A percentile compares a stretch with the other conserved stretches of the same genome.
Evolutionary conservation across 345 rosid genomes (phyloP).

Genomic region (Citrus cavaleriei): DNA sequence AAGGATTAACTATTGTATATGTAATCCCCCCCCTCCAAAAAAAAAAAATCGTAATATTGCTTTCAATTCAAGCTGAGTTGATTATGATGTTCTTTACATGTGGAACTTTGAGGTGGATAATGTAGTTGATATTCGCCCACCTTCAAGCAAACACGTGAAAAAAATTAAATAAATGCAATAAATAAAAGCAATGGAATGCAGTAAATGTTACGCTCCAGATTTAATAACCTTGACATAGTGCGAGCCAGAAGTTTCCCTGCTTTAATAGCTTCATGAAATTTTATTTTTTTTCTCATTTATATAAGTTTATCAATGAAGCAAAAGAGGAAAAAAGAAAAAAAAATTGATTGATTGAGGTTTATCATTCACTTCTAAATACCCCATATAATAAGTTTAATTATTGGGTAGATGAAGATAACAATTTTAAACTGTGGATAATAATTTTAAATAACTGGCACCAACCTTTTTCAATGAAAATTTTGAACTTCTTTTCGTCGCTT

Average conservation of each 20-base stretch:
- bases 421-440: too few relatives aligned
- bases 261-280: neutral
- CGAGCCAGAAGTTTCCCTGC: neutral
- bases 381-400: too few relatives aligned
- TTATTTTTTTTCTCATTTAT: neutral
- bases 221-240: neutral
- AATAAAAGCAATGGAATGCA: neutral
- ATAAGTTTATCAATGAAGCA: neutral
- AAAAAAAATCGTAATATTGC: too few relatives aligned
- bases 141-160: neutral
- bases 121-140: neutral
- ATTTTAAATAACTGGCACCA: too few relatives aligned
- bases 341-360: neutral
- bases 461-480: neutral
- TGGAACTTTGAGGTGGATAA: neutral
- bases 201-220: neutral
- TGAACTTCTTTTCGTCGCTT: too few relatives aligned
- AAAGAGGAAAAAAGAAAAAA: neutral
- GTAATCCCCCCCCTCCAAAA: too few relatives aligned
- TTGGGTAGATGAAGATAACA: neutral
- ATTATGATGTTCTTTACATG: too few relatives aligned
- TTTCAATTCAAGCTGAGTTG: too few relatives aligned
- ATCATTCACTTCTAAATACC: neutral
- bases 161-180: neutral
- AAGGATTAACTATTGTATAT: too few relatives aligned